Conservation (phyloP, 306 rosid genomes). For the Chamaecrista fasciculata region DNA sequence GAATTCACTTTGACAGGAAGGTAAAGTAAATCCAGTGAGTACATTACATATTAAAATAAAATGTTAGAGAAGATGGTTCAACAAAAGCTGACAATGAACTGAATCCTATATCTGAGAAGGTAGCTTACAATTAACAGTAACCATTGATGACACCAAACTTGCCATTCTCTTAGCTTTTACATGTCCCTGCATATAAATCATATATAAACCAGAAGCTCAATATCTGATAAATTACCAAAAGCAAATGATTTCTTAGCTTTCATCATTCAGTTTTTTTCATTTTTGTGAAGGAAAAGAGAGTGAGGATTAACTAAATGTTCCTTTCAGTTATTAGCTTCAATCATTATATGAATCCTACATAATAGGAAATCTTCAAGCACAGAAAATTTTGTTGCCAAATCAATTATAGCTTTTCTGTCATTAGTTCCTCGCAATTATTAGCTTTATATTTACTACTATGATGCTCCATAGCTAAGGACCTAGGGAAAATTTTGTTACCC, state of each 20-base stretch:
- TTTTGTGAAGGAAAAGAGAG: constrained; percentile 6
- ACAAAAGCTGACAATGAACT: constrained; percentile 23
- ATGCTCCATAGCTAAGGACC: constrained; percentile 1
- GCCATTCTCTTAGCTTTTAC: constrained; percentile 63
- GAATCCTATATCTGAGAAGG: constrained; percentile 25
- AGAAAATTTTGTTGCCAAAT: no score
- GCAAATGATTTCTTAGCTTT: neutral
- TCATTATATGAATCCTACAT: constrained; percentile 24
- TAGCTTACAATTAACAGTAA: constrained; percentile 56
- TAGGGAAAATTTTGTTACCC: constrained; percentile 49
- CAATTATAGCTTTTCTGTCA: no score
- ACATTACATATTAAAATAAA: neutral
- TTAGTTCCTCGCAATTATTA: no score
- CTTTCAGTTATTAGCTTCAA: constrained; percentile 10
- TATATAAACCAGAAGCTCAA: constrained; percentile 24
- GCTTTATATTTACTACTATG: constrained; percentile 23
- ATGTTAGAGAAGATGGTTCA: neutral
- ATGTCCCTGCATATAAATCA: constrained; percentile 53
- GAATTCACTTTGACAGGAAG: constrained; percentile 48
- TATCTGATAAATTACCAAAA: neutral
- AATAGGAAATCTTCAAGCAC: constrained; percentile 29
- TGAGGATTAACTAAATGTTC: constrained; percentile 21
- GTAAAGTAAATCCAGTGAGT: constrained; percentile 34
- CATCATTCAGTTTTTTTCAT: neutral
- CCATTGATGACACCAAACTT: constrained; percentile 58